phyloP scores from a whole-genome alignment of 1,284 basidiomycete species.

The Sporisorium scitamineum region DNA sequence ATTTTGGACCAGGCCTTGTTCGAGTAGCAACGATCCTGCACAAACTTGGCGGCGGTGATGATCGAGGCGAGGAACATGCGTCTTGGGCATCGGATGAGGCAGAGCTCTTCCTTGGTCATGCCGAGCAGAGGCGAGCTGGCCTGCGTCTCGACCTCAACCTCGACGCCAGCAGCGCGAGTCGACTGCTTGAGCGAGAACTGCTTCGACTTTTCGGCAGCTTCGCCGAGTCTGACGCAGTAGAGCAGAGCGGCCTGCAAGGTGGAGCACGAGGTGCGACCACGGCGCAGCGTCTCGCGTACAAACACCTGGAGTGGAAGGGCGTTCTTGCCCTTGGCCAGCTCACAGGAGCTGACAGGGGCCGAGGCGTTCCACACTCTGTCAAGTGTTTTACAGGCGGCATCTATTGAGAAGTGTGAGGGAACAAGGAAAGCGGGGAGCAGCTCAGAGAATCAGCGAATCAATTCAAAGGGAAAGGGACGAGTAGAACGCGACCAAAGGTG shows the following conservation, averaged over 20 bases:
- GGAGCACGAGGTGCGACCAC: conserved; percentile 64
- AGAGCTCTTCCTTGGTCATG: conserved; percentile 42
- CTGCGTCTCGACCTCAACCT: conserved; percentile 22
- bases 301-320: conserved; percentile 63
- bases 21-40: conserved; percentile 90
- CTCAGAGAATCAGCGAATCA: conserved; percentile 17
- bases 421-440: not conserved
- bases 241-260: conserved; percentile 65
- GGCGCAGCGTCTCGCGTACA: conserved; percentile 66
- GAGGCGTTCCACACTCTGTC: conserved; percentile 54
- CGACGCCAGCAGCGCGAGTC: conserved; percentile 18
- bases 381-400: conserved; percentile 48
- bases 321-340: conserved; percentile 41
- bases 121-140: conserved; percentile 35
- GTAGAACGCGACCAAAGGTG: not conserved
- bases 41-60: conserved; percentile 89
- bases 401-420: conserved; percentile 11
- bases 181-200: conserved; percentile 29
- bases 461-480: not conserved
- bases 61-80: conserved; percentile 87
- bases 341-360: conserved; percentile 30
- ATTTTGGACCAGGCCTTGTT: conserved; percentile 88
- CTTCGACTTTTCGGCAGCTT: conserved; percentile 30
- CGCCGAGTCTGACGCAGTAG: conserved; percentile 59
- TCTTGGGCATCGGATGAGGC: conserved; percentile 76